Evolutionary conservation across 768 basidiomycete genomes (phyloP).

Genomic region (Podaxis rugospora): DNA sequence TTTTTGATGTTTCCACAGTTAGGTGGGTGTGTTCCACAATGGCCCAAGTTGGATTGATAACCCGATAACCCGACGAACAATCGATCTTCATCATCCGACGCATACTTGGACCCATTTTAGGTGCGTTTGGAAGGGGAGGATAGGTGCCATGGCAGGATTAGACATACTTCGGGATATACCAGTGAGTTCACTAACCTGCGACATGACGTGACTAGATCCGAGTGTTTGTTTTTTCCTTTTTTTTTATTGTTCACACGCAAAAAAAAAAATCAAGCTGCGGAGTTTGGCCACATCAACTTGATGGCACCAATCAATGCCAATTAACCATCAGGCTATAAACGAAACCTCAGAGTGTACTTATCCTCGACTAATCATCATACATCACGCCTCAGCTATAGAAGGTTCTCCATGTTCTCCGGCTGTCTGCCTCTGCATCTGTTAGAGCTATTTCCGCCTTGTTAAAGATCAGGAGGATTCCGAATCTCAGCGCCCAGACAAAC

Average conservation of each 20-base stretch:
- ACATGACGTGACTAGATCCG: not conserved
- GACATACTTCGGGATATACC: not conserved
- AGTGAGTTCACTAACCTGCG: not conserved
- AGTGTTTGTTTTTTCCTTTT: not conserved
- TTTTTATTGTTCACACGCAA: not conserved
- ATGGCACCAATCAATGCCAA: not conserved
- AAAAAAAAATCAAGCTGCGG: not conserved
- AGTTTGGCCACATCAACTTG: not conserved
- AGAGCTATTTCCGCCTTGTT: not conserved
- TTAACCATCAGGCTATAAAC: not conserved
- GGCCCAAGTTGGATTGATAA: not conserved
- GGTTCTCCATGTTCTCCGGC: not conserved
- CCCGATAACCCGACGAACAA: too few species aligned
- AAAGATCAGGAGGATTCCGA: not conserved
- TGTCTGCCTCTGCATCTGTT: not conserved
- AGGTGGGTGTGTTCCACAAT: not conserved
- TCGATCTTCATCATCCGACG: not conserved
- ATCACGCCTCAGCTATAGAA: not conserved
- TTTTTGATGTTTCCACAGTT: not conserved
- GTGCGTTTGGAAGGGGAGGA: too few species aligned
- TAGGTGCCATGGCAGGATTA: not conserved
- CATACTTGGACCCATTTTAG: not conserved
- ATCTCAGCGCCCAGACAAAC: not conserved
- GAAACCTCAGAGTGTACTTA: not conserved
- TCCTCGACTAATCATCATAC: not conserved